Base-by-base conservation (phyloP, 2,329 filamentous ascomycete species). In the Coniochaeta hoffmannii region DNA sequence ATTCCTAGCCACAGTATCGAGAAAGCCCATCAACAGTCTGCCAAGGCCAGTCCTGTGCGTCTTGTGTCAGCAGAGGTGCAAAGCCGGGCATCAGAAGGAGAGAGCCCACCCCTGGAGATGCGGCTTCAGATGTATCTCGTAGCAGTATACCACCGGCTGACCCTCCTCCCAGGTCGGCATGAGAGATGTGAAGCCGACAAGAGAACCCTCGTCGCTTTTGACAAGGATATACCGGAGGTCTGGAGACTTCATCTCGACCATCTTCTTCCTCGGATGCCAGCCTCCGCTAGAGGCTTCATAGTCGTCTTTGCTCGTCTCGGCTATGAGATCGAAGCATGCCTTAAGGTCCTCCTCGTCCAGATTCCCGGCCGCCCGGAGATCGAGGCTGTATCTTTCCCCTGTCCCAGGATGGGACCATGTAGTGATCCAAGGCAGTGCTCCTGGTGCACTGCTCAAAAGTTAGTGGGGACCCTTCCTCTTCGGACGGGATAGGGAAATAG, bases 141-240 rank as follows among this genome's bases (percentile, higher is more conserved):
- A 93, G 67, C 88, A 86, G 68, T 91, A 93, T 19, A 90, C 66
- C 2, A 91, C 87, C 0, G 83, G 75, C 57, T 82, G 71, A 1
- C 77, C 77, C 58, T 85, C 82, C 64, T 90, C 87, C 62, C 81
- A 81, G 1, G 84, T 87, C n/a, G 87, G 79, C 85, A 88, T 86
- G 63, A 89, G 73, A n/a, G 84, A 88, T 1, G 79, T 75, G 63
- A 89, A 87, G 4, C 76, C 83, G 17, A 69, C 66, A 9, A 86
- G 61, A 34, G 46, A 53, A 3, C 61, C 61, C 9, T 59, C 56
- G 0, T 54, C 55, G 10, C 69, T 67, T 58, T 75, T 76, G 51
- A 88, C 78, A 3, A 90, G 69, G 8, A 91, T 72, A 66, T 90
- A 92, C 44, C 85, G 79, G 67, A 92, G 79, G 56, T 85, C 83